Percentiles rank a stretch among this genome's conserved stretches.
phyloP scores from a whole-genome alignment of 345 rosid species.

The Cardamine occulta region DNA sequence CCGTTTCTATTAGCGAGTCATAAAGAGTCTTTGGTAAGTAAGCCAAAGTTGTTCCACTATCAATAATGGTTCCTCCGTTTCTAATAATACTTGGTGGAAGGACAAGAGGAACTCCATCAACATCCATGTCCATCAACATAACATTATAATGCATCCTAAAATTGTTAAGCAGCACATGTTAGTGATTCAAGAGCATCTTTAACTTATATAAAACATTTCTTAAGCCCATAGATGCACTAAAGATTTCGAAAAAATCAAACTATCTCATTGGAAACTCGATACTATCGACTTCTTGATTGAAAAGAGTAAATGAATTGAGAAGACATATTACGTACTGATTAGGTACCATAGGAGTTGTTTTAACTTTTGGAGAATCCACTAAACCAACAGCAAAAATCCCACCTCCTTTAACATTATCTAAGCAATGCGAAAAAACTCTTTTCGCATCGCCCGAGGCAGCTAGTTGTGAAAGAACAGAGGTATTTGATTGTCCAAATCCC shows the following conservation, averaged over 20 bases:
- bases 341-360: conserved; percentile 75
- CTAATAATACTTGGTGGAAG: conserved; percentile 60
- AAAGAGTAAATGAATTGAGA: conserved; percentile 31
- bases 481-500: conserved; percentile 88
- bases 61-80: conserved; percentile 68
- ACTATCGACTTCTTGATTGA: background rate
- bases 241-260: background rate
- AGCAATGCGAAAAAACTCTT: conserved; percentile 78
- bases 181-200: conserved; percentile 9
- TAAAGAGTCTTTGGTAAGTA: conserved; percentile 70
- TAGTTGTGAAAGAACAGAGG: conserved; percentile 86
- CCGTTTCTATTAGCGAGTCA: conserved; percentile 58
- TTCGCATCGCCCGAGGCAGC: conserved; percentile 66
- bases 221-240: background rate
- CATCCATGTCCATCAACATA: conserved; percentile 68
- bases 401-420: conserved; percentile 75
- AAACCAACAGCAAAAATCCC: conserved; percentile 85
- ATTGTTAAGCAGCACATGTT: conserved; percentile 34
- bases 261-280: background rate
- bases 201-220: conserved; percentile 3
- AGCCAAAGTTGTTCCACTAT: conserved; percentile 95
- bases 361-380: conserved; percentile 66
- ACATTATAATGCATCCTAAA: conserved; percentile 90
- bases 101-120: conserved; percentile 55
- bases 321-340: conserved; percentile 60